Base-by-base conservation (phyloP, 2,329 filamentous ascomycete species). In the Talaromyces sp. region DNA sequence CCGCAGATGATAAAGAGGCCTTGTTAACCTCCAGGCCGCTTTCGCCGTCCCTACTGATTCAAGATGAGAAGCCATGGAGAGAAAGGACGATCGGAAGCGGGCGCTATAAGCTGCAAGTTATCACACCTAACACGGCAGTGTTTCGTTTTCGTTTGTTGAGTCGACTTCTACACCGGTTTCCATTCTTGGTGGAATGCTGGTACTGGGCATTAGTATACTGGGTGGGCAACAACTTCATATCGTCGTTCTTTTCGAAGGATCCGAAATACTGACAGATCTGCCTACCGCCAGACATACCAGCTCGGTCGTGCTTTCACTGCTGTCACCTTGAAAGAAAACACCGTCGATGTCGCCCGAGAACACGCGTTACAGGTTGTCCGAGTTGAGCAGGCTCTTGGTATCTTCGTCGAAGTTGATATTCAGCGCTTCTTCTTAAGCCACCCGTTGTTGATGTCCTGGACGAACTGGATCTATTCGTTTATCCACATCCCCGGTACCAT, bases 401-500 rank as follows among this genome's bases (percentile, higher is more conserved):
- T 90, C 31, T 90, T 90, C 72, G 79, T 81, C 76, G 88, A 91
- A 71, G 74, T 84, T 3, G 76, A 77, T 13, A 80, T 90, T 52
- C 88, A 91, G 73, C 72, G 73, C 35, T 82, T 77, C 71, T 84
- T 86, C 69, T 74, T 86, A 55, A 71, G 75, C 21, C 81, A 81
- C 56, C 81, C 85, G 1, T 69, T 77, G 29, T 67, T 88, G 49
- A 82, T 91, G 78, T 83, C 80, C 65, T 89, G 83, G 83, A 89
- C 86, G 66, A 91, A 91, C 74, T 82, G 87, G 68, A 81, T 84
- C 29, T 91, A 91, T 75, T 90, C 87, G 6, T 90, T 90, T 74
- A 89, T 91, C 68, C 89, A 91, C 72, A 91, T 91, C 61, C 89
- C 88, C 0, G 88, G 87, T 14, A 90, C 88, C 6, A 90, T 91